These are phyloP conservation scores for Pugionium dolabratum DNA, from an alignment of 345 rosid species.

Conservation along the genomic window DNA sequence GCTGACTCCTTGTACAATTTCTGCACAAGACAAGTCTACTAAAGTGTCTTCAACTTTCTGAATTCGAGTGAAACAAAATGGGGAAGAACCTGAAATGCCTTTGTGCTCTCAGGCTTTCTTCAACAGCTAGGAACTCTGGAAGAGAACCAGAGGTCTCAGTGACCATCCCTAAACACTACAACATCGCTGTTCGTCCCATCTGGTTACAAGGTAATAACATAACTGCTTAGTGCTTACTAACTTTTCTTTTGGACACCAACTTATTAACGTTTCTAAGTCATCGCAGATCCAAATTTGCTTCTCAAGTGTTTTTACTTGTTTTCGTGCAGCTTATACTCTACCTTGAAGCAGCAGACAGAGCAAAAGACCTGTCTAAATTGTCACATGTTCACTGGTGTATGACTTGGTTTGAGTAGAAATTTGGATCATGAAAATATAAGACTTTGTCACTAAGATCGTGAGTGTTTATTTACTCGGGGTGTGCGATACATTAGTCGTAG, in stretches of 20 bases:
- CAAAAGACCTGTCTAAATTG: neutral
- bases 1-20: slow-evolving; percentile 81
- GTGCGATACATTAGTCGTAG: slow-evolving; percentile 20
- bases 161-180: slow-evolving; percentile 88
- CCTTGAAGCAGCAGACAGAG: slow-evolving; percentile 44
- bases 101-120: slow-evolving; percentile 84
- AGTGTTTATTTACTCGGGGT: slow-evolving; percentile 7
- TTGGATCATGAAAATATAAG: slow-evolving; percentile 12
- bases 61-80: slow-evolving; percentile 56
- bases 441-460: slow-evolving; percentile 21
- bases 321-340: slow-evolving; percentile 55
- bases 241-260: neutral
- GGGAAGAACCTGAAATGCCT: slow-evolving; percentile 78
- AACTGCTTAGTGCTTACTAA: neutral
- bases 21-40: slow-evolving; percentile 54
- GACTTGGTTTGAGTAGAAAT: slow-evolving; percentile 17
- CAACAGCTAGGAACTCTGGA: slow-evolving; percentile 74
- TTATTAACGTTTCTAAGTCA: neutral
- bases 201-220: slow-evolving; percentile 64
- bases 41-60: slow-evolving; percentile 72
- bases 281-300: neutral
- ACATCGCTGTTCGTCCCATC: slow-evolving; percentile 69
- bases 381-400: slow-evolving; percentile 1
- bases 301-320: slow-evolving; percentile 1
- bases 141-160: slow-evolving; percentile 68